Evolutionary conservation across 2,329 filamentous ascomycete species (phyloP), one percentile per base, ranked within the genome.

Genomic region (Didymella exigua): DNA sequence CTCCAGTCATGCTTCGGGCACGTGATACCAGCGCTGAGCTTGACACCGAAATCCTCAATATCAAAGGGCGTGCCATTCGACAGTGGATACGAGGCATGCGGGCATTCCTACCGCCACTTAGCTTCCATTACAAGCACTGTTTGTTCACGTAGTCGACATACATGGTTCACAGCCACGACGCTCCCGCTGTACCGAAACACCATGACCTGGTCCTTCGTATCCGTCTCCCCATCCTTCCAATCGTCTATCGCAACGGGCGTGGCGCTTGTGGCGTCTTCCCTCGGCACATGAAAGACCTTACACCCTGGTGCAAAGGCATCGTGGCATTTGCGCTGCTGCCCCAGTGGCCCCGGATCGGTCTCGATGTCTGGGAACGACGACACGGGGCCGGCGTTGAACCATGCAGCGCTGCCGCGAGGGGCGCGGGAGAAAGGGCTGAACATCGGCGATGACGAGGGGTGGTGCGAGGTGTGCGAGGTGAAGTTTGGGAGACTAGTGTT

Each of bases 1-100:
- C 86, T 87, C 88, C 88, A 90, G 4, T 79, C 84, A 58, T 90
- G 87, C 59, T 89, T 89, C 0, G 87, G 86, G 68, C 88, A 90
- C 0, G 80, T 82, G 3, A 90, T 75, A 0, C 86, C 88, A 0
- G 84, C 80, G 49, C 85, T 87, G 6, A 88, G 70, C 4, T 81
- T 77, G 2, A 88, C 75, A 0, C 88, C 87, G 67, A 89, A 90
- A 56, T 90, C 88, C 61, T 90, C 88, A 62, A 90, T 89, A 49
- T 90, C 88, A 54, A 89, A 89, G 0, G 86, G 78, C 0, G 74
- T 81, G 0, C 85, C 86, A 37, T 83, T 79, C 0, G 86, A 88
- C 1, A 90, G 78, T 0, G 88, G 87, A 53, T 83, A 90, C 0
- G 86, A 82, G 1, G 83, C 85, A 62, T 90, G 88, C 1, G 88